A percentile compares a stretch with the other conserved stretches of the same genome.
Conservation (phyloP, 140 eudicot genomes). For the Anethum foeniculum region DNA sequence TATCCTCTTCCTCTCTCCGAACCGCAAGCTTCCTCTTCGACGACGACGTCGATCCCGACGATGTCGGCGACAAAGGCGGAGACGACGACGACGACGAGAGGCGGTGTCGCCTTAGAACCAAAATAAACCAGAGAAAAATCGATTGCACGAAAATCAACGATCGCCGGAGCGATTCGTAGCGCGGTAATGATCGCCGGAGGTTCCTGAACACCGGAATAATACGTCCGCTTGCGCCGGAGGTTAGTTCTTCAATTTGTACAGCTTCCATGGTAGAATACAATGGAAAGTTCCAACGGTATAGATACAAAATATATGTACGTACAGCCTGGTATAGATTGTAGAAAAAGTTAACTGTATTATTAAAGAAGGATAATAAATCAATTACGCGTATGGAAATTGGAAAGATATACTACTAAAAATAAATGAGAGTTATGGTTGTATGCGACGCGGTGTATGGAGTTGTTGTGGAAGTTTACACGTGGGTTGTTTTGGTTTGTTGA, state of each 20-base stretch:
- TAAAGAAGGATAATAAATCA: neutral
- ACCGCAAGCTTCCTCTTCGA: slow-evolving; percentile 34
- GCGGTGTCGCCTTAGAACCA: slow-evolving; percentile 42
- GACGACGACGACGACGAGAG: slow-evolving; percentile 41
- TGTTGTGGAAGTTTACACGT: neutral
- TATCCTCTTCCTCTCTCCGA: slow-evolving; percentile 65
- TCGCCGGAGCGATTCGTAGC: slow-evolving; percentile 46
- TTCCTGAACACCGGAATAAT: slow-evolving; percentile 69
- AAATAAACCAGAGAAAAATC: slow-evolving; percentile 44
- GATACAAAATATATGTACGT: neutral
- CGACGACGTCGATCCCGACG: slow-evolving; percentile 7
- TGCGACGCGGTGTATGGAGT: neutral
- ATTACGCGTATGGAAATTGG: neutral
- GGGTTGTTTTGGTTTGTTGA: neutral
- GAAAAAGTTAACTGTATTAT: too few species aligned
- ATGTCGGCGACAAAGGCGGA: slow-evolving; percentile 26
- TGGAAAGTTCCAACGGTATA: neutral
- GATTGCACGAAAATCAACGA: slow-evolving; percentile 46
- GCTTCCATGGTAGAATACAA: slow-evolving; percentile 30
- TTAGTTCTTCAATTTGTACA: slow-evolving; percentile 59
- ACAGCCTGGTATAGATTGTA: neutral
- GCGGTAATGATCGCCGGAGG: slow-evolving; percentile 39
- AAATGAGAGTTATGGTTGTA: neutral
- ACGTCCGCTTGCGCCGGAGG: slow-evolving; percentile 97
- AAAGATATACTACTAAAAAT: neutral